Evolutionary conservation across 352 stramenopile genomes (phyloP).

Genomic region (Blastocystis sp.): DNA sequence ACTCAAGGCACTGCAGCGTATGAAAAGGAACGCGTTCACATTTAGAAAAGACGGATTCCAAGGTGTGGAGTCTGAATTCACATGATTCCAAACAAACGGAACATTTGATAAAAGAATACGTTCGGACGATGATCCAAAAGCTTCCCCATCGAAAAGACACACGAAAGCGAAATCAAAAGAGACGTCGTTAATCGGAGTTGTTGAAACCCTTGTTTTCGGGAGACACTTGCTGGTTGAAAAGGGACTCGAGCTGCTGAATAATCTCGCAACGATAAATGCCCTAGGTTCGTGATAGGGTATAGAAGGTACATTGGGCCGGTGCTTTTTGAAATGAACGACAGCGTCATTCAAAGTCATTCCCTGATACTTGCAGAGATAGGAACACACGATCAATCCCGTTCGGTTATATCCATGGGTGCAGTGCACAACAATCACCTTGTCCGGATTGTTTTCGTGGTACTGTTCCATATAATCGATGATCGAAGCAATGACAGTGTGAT

Average conservation of each 20-base stretch:
- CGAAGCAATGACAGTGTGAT: not conserved
- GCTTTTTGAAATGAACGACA: not conserved
- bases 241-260: not conserved
- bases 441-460: not conserved
- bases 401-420: not conserved
- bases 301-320: not conserved
- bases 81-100: not conserved
- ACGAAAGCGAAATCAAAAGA: not conserved
- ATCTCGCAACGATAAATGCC: not conserved
- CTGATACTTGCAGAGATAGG: not conserved
- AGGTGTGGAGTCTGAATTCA: not conserved
- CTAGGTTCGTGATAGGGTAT: not conserved
- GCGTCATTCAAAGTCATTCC: not conserved
- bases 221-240: not conserved
- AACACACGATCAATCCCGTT: not conserved
- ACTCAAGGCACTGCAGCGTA: no score
- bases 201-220: not conserved
- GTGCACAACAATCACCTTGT: not conserved
- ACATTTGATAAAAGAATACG: not conserved
- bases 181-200: not conserved
- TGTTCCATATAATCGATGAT: not conserved
- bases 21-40: not conserved
- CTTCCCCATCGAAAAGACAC: not conserved
- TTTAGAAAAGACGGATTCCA: not conserved
- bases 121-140: not conserved